Percentiles rank a stretch among this genome's conserved stretches.
phyloP scores from a whole-genome alignment of 805 yeast genomes.

The Candida silvatica region DNA sequence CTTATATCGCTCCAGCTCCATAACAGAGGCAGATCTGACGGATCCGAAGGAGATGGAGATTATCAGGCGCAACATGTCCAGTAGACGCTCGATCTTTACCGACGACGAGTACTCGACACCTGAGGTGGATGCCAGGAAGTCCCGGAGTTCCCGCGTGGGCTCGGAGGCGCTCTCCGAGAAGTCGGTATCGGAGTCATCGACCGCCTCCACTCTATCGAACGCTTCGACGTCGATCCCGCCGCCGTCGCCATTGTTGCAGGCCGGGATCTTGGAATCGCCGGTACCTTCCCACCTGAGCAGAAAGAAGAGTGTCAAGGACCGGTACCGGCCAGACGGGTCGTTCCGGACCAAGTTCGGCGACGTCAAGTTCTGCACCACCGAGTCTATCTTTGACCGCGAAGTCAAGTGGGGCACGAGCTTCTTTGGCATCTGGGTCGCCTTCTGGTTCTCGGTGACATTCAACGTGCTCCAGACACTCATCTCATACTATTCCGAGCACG shows the following conservation, averaged over 20 bases:
- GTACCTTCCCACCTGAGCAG: neutral
- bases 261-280: neutral
- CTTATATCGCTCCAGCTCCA: too few species aligned
- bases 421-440: conserved; percentile 73
- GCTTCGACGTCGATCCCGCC: too few species aligned
- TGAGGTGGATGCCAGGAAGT: too few species aligned
- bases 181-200: too few species aligned
- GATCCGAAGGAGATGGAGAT: conserved; percentile 7
- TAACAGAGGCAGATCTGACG: too few species aligned
- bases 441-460: conserved; percentile 63
- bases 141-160: too few species aligned
- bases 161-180: too few species aligned
- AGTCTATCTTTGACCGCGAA: conserved; percentile 47
- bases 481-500: conserved; percentile 40
- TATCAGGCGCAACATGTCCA: too few species aligned
- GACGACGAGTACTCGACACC: conserved; percentile 16
- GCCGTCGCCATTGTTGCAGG: too few species aligned
- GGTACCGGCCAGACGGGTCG: conserved; percentile 24
- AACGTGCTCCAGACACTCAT: conserved; percentile 44
- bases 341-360: conserved; percentile 48
- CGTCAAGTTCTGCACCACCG: conserved; percentile 33
- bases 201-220: too few species aligned
- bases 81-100: conserved; percentile 16
- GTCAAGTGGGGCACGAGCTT: conserved; percentile 40
- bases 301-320: neutral